Evolutionary conservation across 225 moss, liverwort and hornwort species (phyloP).

Genomic region (Climacium dendroides): DNA sequence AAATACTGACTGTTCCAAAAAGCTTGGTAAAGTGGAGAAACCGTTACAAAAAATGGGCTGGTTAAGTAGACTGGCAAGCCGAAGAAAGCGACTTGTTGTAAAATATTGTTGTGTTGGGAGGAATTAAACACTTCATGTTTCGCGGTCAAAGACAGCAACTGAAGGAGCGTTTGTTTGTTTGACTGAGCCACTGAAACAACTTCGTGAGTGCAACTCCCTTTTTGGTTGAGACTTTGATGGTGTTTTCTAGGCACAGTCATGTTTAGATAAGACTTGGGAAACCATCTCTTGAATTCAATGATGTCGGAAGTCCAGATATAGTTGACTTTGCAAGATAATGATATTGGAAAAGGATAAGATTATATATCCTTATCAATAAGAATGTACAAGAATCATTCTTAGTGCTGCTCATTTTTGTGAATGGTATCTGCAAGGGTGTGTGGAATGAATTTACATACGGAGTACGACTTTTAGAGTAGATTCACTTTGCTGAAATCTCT

Average conservation of each 20-base stretch:
- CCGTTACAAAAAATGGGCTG: background rate
- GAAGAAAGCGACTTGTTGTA: background rate
- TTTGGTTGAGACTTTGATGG: too few species aligned
- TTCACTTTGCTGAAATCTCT: background rate
- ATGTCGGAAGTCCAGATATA: background rate
- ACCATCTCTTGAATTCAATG: background rate
- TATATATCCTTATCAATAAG: background rate
- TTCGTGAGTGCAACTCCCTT: background rate
- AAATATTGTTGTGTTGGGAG: background rate
- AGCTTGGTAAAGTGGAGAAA: background rate
- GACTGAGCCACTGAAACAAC: background rate
- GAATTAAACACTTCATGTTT: background rate
- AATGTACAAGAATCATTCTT: background rate
- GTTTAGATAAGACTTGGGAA: background rate
- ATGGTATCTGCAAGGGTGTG: background rate
- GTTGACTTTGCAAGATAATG: background rate
- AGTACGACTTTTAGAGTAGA: too few species aligned
- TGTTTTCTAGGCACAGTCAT: background rate
- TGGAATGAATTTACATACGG: background rate
- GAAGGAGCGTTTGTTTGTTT: background rate
- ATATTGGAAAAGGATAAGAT: background rate
- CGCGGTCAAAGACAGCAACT: background rate
- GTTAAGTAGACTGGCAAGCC: background rate
- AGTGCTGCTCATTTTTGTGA: too few species aligned
- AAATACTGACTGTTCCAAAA: background rate